Evolutionary conservation across 139 green algal genomes (phyloP), one percentile per base, ranked within the genome.

Genomic region (Volvox africanus): DNA sequence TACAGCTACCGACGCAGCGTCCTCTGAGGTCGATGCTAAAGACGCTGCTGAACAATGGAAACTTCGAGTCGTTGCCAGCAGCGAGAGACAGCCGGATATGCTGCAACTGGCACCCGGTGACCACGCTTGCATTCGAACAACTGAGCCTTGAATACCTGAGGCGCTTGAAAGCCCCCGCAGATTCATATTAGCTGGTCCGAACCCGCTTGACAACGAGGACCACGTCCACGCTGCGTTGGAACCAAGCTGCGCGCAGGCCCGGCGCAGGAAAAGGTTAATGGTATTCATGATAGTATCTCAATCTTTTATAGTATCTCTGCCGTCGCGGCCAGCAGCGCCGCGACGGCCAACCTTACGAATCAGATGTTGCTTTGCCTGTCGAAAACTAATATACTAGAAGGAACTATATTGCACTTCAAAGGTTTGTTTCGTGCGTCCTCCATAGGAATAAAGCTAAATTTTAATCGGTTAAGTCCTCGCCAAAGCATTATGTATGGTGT

Each of bases 291-390:
- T 55, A n/a, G 11, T 2, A 13, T 82, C 6, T 37, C 5, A 82
- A 36, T 28, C 62, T 61, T 35, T 3, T 61, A 20, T n/a, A n/a
- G n/a, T n/a, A 82, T 20, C 21, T n/a, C 32, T 86, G 80, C 80
- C 80, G 80, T 86, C 80, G 80, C 80, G 80, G 80, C 80, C 14
- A n/a, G 28, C 26, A 28, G 50, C 37, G 80, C 80, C 80, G 80
- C 80, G 80, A 86, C 80, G 61, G 82, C 82, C 76, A 44, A 82
- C 12, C 65, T 11, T 73, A 28, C n/a, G 2, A 73, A 73, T 82
- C 30, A 79, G 82, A 61, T 84, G 78, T 65, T 84, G 78, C 78
- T 84, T 16, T 17, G 36, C 36, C 75, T 55, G 75, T 81, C 75
- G 75, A 30, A 0, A 81, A 33, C 2, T 22, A 44, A 33, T 44